Conservation (phyloP, 2,329 filamentous ascomycete genomes). For the Paraphaeosphaeria sporulosa region DNA sequence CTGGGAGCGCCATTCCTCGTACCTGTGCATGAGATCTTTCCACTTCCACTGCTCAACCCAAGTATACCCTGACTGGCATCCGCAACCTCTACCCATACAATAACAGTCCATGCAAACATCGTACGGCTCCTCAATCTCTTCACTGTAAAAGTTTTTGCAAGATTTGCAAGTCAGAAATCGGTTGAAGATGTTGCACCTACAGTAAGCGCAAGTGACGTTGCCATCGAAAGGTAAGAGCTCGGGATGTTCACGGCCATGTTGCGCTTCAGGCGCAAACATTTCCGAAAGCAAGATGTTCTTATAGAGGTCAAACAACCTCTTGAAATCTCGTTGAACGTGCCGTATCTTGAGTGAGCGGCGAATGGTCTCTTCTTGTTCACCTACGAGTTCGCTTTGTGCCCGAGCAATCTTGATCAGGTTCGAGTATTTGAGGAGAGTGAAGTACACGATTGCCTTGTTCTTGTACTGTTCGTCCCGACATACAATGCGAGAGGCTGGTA, state of each 20-base stretch:
- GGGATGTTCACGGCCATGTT: conserved; percentile 66
- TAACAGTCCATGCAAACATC: conserved; percentile 99
- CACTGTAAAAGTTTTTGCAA: conserved; percentile 73
- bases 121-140: conserved; percentile 83
- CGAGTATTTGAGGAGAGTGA: conserved; percentile 81
- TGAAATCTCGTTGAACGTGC: conserved; percentile 84
- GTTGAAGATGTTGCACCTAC: conserved; percentile 96
- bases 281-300: conserved; percentile 83
- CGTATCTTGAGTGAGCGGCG: conserved; percentile 62
- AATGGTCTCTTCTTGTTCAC: conserved; percentile 47
- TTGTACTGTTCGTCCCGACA: conserved; percentile 99
- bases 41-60: conserved; percentile 96
- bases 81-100: conserved; percentile 93
- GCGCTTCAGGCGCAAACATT: conserved; percentile 72
- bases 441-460: conserved; percentile 95
- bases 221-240: conserved; percentile 86
- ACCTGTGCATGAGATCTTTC: conserved; percentile 76
- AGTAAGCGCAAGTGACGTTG: conserved; percentile 95
- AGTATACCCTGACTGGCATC: conserved; percentile 81
- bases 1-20: conserved; percentile 83
- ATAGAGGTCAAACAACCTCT: conserved; percentile 78
- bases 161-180: conserved; percentile 90
- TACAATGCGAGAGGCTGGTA: conserved; percentile 87
- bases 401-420: conserved; percentile 65
- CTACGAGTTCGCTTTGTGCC: conserved; percentile 58